Base-by-base conservation (phyloP, 2,329 filamentous ascomycete genomes). In the Curvularia spicifera region DNA sequence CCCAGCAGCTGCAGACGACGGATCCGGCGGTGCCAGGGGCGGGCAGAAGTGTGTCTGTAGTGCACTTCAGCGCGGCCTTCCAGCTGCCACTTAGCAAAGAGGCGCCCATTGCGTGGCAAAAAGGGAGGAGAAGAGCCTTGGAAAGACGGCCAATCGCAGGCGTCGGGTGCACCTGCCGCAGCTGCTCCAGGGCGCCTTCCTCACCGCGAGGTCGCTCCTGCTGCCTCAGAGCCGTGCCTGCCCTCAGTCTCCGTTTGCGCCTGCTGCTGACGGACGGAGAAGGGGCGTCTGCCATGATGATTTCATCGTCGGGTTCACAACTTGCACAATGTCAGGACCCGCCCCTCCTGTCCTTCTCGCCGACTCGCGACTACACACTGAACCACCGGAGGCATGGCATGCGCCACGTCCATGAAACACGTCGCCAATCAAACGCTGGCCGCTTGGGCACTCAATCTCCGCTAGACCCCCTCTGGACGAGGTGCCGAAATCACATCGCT, bases 401-500 rank as follows among this genome's bases (percentile, higher is more conserved):
- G 65, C 52, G 65, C 61, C 56, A 60, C 51, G 59, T 50, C 50
- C 40, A 49, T 53, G 45, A 58, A 31, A 52, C 56, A 47, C 53
- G 31, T 61, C 57, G 56, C 68, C 68, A 68, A 70, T 70, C 66
- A 68, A 44, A 57, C 53, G 57, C 56, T 50, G 39, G 42, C 45
- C 47, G 49, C 51, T 54, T 39, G 47, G 52, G 47, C 59, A 51
- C 61, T 54, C 60, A 49, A 51, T 53, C 51, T 3, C 39, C 59
- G 56, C 65, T 70, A 68, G 61, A 57, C 68, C 62, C 37, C 50
- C 67, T 64, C 20, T 51, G 7, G 60, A 56, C 59, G 56, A 60
- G 58, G 60, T 48, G 59, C 61, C 64, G 64, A 68, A 66, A 71
- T 69, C 69, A 64, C 66, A 51, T 53, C 51, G 57, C 59, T 57